Percentiles rank a stretch among this genome's conserved stretches.
phyloP scores from a whole-genome alignment of 2,329 filamentous ascomycete genomes.

The Rhynchosporium agropyri region DNA sequence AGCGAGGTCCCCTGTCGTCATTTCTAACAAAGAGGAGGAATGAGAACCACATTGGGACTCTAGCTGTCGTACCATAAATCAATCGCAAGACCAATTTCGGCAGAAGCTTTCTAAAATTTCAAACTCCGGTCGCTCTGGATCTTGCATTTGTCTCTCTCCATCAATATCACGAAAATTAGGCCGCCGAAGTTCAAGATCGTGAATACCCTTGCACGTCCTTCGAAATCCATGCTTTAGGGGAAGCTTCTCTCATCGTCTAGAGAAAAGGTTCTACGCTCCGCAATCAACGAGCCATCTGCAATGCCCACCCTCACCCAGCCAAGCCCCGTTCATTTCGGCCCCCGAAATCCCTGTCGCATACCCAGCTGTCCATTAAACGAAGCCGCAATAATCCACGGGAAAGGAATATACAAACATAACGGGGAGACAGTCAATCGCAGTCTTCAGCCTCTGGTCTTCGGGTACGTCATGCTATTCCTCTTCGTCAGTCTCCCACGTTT shows the following conservation, averaged over 20 bases:
- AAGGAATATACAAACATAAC: conserved; percentile 17
- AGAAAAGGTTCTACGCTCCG: background rate
- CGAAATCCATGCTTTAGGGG: too few species aligned
- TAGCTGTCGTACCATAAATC: background rate
- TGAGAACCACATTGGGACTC: background rate
- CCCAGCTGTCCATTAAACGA: conserved; percentile 18
- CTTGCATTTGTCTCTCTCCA: too few species aligned
- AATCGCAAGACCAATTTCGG: background rate
- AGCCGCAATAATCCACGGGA: conserved; percentile 16
- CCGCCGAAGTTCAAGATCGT: too few species aligned
- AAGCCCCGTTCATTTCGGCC: conserved; percentile 4
- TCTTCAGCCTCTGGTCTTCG: conserved; percentile 2
- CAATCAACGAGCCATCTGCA: background rate
- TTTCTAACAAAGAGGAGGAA: background rate
- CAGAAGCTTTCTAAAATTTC: too few species aligned
- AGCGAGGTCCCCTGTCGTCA: conserved; percentile 1
- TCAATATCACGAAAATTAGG: too few species aligned
- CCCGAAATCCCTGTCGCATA: conserved; percentile 10
- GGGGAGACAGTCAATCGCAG: background rate
- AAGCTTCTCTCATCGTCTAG: too few species aligned
- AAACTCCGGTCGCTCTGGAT: too few species aligned
- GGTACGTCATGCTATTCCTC: background rate
- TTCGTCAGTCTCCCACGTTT: background rate
- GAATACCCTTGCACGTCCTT: too few species aligned
- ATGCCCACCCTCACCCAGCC: background rate